Evolutionary conservation across 148 eudicot species (phyloP), one percentile per base, ranked within the genome.

Genomic region (Camellia lanceoleosa): DNA sequence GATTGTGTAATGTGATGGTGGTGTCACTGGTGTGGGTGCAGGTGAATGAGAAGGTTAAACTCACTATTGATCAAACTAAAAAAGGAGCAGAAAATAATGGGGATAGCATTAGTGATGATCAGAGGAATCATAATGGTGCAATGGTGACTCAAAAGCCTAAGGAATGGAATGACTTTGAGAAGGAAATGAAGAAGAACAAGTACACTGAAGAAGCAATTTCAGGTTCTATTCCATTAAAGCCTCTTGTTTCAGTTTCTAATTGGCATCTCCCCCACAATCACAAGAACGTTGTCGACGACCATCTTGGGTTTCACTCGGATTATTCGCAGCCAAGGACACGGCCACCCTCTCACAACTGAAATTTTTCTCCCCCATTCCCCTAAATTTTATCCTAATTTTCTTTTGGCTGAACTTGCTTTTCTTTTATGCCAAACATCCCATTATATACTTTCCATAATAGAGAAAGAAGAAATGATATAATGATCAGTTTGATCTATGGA

Each of bases 291-390:
- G 46, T 54, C 14, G 16, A 66, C 65, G 61, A 44, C 65, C 41
- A 74, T 56, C 73, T 66, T 62, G 83, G 65, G 42, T 58, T 74
- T 74, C 67, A 65, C 55, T 80, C 79, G 8, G 83, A 80, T 30
- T 80, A 80, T 74, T 74, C 83, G 13, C 70, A 67, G 30, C 79
- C 79, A 14, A 80, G 79, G 56, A 74, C 68, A 47, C 79, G 74
- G 23, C 67, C 79, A 65, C 74, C 83, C 43, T 74, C 78, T 47
- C 79, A 74, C 73, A 80, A 80, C 65, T 80, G 41, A 80, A 3
- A 15, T 20, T 12, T 68, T 56, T 13, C 9, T 68, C 41, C 14
- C 38, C 52, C 3, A 9, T 42, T 47, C 0, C 56, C n/a, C 30
- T 30, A 30, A 30, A 30, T 30, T 30, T 30, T 30, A 30, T 30